Evolutionary conservation across 176 grass and related monocot genomes (phyloP).

Genomic region (Elaeis guineensis): DNA sequence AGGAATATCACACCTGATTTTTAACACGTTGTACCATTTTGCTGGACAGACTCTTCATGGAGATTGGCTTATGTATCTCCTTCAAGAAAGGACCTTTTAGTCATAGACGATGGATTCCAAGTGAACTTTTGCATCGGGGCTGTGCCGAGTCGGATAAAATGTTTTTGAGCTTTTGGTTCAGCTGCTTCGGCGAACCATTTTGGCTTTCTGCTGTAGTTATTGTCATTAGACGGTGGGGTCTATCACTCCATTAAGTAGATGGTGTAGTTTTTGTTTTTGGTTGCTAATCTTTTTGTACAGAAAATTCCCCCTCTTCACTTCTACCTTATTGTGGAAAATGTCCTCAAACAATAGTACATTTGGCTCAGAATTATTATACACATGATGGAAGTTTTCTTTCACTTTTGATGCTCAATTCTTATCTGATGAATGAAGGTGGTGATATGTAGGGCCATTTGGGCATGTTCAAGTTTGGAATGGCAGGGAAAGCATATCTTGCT

Average conservation of each 20-base stretch:
- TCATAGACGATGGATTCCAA: background rate
- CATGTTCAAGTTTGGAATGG: background rate
- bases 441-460: background rate
- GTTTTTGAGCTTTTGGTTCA: slow-evolving; percentile 10
- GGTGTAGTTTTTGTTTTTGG: slow-evolving; percentile 10
- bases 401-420: background rate
- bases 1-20: background rate
- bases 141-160: background rate
- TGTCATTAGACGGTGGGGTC: too few relatives aligned
- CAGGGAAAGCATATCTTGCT: too few relatives aligned
- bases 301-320: background rate
- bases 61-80: background rate
- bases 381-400: background rate
- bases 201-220: slow-evolving; percentile 6
- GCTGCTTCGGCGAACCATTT: slow-evolving; percentile 5
- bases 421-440: slow-evolving; percentile 3
- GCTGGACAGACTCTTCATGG: background rate
- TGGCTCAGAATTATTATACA: background rate
- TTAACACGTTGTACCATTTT: slow-evolving; percentile 1
- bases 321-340: slow-evolving; percentile 9
- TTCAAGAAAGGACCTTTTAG: background rate
- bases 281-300: slow-evolving; percentile 14
- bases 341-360: slow-evolving; percentile 10
- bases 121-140: background rate
- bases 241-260: too few relatives aligned